These are phyloP conservation scores for Cyamopsis tetragonoloba DNA, from an alignment of 306 rosid species.

Conservation along the genomic window DNA sequence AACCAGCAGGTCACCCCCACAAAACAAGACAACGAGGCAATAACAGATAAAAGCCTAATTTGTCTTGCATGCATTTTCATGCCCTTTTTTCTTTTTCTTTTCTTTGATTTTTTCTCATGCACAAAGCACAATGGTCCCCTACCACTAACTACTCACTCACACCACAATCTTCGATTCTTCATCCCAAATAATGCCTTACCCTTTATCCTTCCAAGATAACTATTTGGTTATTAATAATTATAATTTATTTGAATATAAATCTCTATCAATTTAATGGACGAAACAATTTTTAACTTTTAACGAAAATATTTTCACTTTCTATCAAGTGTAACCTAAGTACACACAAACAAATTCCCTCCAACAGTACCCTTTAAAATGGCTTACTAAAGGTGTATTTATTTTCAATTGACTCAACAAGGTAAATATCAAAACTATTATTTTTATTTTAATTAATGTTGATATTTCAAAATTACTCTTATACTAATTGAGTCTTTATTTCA, in stretches of 20 bases:
- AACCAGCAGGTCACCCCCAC: conserved; percentile 22
- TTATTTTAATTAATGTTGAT: too few species aligned
- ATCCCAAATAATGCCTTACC: not conserved
- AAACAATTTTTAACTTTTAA: too few species aligned
- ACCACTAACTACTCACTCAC: not conserved
- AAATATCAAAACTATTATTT: too few species aligned
- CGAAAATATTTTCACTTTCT: too few species aligned
- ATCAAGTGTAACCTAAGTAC: too few species aligned
- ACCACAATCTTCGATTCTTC: not conserved
- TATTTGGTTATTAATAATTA: too few species aligned
- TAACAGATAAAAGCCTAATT: conserved; percentile 31
- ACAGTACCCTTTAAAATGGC: conserved; percentile 9
- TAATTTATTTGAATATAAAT: too few species aligned
- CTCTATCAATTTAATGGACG: too few species aligned
- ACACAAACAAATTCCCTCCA: not conserved
- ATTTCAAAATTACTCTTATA: too few species aligned
- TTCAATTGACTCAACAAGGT: too few species aligned
- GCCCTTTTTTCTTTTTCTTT: conserved; percentile 37
- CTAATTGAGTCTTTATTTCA: too few species aligned
- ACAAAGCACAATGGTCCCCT: conserved; percentile 42
- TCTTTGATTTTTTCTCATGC: too few species aligned
- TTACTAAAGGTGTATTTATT: not conserved
- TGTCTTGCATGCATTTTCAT: conserved; percentile 49
- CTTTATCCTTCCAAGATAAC: not conserved
- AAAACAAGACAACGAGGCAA: conserved; percentile 22